Evolutionary conservation across 2,329 filamentous ascomycete species (phyloP).

Genomic region (Claviceps monticola): DNA sequence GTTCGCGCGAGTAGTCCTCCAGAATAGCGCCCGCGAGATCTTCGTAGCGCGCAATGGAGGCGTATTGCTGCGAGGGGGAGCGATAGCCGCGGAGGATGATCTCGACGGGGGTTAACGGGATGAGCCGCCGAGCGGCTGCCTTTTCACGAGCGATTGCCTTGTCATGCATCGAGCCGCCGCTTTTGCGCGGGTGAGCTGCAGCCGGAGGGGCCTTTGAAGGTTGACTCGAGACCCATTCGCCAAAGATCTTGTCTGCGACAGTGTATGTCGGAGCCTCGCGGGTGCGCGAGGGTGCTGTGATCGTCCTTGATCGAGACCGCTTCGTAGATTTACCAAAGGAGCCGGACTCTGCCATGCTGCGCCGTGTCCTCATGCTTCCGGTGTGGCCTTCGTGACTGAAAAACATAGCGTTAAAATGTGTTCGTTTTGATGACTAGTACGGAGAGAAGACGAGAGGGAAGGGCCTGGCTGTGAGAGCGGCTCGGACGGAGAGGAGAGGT

Average conservation of each 20-base stretch:
- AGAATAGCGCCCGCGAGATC: constrained; percentile 73
- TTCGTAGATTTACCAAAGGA: constrained; percentile 55
- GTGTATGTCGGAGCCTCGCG: constrained; percentile 48
- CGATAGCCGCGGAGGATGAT: constrained; percentile 75
- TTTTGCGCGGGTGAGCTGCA: constrained; percentile 20
- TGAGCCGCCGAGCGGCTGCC: constrained; percentile 14
- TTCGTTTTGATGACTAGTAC: not conserved
- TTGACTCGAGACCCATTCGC: constrained; percentile 40
- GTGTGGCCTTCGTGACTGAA: constrained; percentile 39
- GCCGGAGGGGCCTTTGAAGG: constrained; percentile 18
- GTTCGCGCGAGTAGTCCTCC: constrained; percentile 82
- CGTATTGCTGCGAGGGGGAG: constrained; percentile 56
- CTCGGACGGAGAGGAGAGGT: not conserved
- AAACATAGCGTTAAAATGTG: not conserved
- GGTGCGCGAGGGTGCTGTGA: constrained; percentile 41
- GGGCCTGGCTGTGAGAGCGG: no score
- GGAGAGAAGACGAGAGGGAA: not conserved
- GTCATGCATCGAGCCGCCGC: constrained; percentile 18
- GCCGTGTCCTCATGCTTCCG: constrained; percentile 33
- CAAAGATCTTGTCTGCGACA: constrained; percentile 48
- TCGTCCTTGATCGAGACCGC: constrained; percentile 47
- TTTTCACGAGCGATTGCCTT: constrained; percentile 23
- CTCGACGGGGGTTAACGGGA: constrained; percentile 44
- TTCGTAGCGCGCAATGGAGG: constrained; percentile 80
- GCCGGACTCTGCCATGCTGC: constrained; percentile 44